These are phyloP conservation scores for Corylus americana DNA, from an alignment of 306 rosid genomes.

Conservation along the genomic window DNA sequence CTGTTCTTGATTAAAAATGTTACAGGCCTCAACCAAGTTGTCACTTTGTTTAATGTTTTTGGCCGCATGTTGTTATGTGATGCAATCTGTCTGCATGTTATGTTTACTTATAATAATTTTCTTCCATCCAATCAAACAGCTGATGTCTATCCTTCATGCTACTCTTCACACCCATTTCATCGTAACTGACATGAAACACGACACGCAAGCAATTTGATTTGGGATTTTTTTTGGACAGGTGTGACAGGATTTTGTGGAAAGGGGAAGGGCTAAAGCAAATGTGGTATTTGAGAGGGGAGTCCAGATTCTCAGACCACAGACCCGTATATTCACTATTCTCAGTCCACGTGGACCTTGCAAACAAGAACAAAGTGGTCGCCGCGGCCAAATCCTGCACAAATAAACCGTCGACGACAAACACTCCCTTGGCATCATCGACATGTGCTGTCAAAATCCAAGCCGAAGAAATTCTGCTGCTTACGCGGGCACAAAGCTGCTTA, in stretches of 20 bases:
- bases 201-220: too few relatives aligned
- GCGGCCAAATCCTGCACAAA: slow-evolving; percentile 21
- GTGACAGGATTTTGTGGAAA: slow-evolving; percentile 93
- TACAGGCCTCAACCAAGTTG: slow-evolving; percentile 15
- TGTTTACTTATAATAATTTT: background rate
- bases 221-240: slow-evolving; percentile 43
- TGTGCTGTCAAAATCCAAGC: slow-evolving; percentile 69
- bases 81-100: background rate
- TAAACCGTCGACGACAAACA: slow-evolving; percentile 37
- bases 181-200: too few relatives aligned
- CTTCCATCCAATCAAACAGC: background rate
- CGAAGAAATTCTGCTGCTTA: slow-evolving; percentile 67
- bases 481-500: slow-evolving; percentile 41
- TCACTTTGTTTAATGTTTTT: background rate
- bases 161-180: too few relatives aligned
- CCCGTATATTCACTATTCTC: slow-evolving; percentile 77
- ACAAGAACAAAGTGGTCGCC: slow-evolving; percentile 15
- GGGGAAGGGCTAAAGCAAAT: slow-evolving; percentile 77
- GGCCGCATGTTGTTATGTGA: background rate
- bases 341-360: slow-evolving; percentile 39
- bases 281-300: slow-evolving; percentile 80
- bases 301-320: slow-evolving; percentile 93
- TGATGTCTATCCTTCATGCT: background rate
- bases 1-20: background rate
- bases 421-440: slow-evolving; percentile 42